Evolutionary conservation across 2,329 filamentous ascomycete species (phyloP), one percentile per base, ranked within the genome.

Genomic region (Ceratocystis ficicola): DNA sequence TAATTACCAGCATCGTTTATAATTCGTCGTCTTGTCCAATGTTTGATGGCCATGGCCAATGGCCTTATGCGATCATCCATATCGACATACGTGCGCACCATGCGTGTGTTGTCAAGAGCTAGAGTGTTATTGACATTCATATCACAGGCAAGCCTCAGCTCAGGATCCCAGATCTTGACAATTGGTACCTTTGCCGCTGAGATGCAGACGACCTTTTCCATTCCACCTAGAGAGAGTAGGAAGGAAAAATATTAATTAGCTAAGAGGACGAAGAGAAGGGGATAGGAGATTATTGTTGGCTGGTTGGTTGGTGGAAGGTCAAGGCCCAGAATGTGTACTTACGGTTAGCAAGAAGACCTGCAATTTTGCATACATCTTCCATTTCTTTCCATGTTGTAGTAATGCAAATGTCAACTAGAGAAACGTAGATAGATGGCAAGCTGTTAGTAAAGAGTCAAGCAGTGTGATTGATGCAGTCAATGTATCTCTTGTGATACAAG

Each of bases 101-200:
- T 95, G 63, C 92, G 86, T 15, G 94, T 99, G 72, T 99, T 99
- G 75, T 97, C 92, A 68, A 99, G 79, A 3, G 94, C 94, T 64
- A 95, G 77, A 0, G 92, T 94, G 72, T 97, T 99, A 78, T 99
- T 99, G 77, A 99, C 92, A 71, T 99, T 99, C 87, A 99, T 94
- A 74, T 99, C 94, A 75, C 92, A 96, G 17, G 91, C 89, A 63
- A 99, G 80, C 69, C 86, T 80, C 66, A 96, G 80, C 74, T 96
- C 90, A 2, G 94, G 94, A 74, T 99, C 94, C 92, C 94, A 99
- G 66, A 96, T 89, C 78, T 97, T 97, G 71, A 99, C 94, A 72
- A 99, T 99, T 3, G 94, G 93, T 15, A 99, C 94, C 76, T 96
- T 97, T 68, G 94, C 94, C 52, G 88, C 89, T 32, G 90, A 90